Conservation (phyloP, 1,139 yeast species). For the Debaryomyces sp. region DNA sequence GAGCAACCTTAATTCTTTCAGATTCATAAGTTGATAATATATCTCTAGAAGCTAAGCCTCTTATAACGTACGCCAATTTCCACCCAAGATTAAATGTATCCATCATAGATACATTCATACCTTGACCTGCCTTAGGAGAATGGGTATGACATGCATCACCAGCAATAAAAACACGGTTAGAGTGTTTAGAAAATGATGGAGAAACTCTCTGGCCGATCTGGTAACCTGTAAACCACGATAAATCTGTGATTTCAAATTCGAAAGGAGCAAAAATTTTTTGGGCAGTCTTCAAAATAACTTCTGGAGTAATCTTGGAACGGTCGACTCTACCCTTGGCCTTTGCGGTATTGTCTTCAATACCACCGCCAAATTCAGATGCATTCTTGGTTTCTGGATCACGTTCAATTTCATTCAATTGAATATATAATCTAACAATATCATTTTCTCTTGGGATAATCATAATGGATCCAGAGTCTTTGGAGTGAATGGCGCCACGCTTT, state of each 20-base stretch:
- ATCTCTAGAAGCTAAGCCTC: conserved; percentile 19
- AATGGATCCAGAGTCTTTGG: conserved; percentile 31
- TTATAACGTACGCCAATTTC: conserved; percentile 35
- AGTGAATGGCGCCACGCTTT: conserved; percentile 34
- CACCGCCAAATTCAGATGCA: conserved; percentile 10
- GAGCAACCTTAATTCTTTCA: conserved; percentile 34
- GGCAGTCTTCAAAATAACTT: conserved; percentile 31
- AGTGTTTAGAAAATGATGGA: conserved; percentile 17
- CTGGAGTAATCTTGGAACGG: conserved; percentile 28
- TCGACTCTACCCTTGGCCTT: conserved; percentile 25
- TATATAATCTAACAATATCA: conserved; percentile 33
- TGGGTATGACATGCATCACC: conserved; percentile 46
- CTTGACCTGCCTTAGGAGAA: conserved; percentile 44
- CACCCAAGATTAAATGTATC: conserved; percentile 40
- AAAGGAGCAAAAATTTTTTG: conserved; percentile 31
- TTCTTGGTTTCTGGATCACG: conserved; percentile 15
- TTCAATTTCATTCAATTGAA: conserved; percentile 24
- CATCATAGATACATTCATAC: conserved; percentile 30
- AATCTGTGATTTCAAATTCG: conserved; percentile 28
- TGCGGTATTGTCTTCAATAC: conserved; percentile 9
- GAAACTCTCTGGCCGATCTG: conserved; percentile 42
- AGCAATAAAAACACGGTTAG: conserved; percentile 32
- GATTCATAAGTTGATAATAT: conserved; percentile 31
- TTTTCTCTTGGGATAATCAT: conserved; percentile 40
- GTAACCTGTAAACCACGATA: conserved; percentile 38